Evolutionary conservation across 192 early-diverging fungal species (phyloP).

Genomic region (Thoreauomyces humboldtii): DNA sequence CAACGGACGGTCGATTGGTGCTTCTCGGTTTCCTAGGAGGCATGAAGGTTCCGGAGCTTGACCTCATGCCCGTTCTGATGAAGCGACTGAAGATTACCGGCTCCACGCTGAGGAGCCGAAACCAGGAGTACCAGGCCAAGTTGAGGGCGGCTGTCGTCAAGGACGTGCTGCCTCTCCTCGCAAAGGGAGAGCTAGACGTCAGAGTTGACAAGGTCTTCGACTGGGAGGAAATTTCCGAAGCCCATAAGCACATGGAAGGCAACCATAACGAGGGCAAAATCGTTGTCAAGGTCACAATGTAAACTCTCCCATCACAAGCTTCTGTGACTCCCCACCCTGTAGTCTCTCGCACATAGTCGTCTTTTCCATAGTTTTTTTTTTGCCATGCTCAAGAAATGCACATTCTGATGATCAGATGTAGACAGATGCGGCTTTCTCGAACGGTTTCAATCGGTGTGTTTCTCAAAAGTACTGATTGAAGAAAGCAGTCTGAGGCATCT

Average conservation of each 20-base stretch:
- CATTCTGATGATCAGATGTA: too few relatives aligned
- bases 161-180: conserved; percentile 55
- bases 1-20: conserved; percentile 80
- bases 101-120: conserved; percentile 64
- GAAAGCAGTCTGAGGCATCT: too few relatives aligned
- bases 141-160: conserved; percentile 51
- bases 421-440: too few relatives aligned
- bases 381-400: too few relatives aligned
- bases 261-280: conserved; percentile 60
- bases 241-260: conserved; percentile 65
- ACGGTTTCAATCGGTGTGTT: too few relatives aligned
- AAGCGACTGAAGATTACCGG: conserved; percentile 71
- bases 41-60: conserved; percentile 39
- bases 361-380: too few relatives aligned
- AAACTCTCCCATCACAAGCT: too few relatives aligned
- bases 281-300: conserved; percentile 5
- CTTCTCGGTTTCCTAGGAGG: conserved; percentile 83
- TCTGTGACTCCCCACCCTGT: too few relatives aligned
- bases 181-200: conserved; percentile 40
- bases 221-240: conserved; percentile 67
- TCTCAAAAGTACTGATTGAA: too few relatives aligned
- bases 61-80: conserved; percentile 52
- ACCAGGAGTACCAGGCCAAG: conserved; percentile 58
- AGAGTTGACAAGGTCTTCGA: conserved; percentile 59
- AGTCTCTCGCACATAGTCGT: too few relatives aligned